Base-by-base conservation (phyloP, 768 basidiomycete genomes). In the Phlegmacium glaucopus region DNA sequence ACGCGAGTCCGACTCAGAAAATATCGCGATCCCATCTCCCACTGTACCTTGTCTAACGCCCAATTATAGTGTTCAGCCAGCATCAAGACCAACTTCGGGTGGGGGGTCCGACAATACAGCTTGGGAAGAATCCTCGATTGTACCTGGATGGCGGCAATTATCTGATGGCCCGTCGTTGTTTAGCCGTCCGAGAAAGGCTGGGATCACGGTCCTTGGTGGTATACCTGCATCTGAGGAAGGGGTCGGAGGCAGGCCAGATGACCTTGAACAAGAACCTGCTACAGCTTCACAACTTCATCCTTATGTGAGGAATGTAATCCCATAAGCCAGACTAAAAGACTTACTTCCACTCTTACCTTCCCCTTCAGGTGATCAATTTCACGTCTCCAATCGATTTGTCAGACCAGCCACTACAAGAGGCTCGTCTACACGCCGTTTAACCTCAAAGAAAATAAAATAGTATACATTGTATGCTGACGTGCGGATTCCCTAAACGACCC, bases 311-410 rank as follows among this genome's bases (percentile, higher is more conserved):
- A 6, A 42, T 42, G 2, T 26, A n/a, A 26, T 15, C 13, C n/a
- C n/a, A n/a, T 12, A 18, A 15, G 6, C 18, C n/a, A 16, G 13
- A 12, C 28, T 5, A 40, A 25, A 40, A 6, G 15, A 26, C 5
- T 26, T 32, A 40, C 11, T 34, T 35, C 38, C n/a, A n/a, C 49
- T 17, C 41, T 37, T 50, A 30, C 27, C 15, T 26, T 25, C 18
- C 28, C 3, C 13, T 39, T 39, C 47, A 75, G 74, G 66, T 72
- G 17, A 55, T 72, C 35, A 65, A 68, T 52, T 75, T 71, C 52
- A 73, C 68, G 35, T 73, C 72, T 18, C 72, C 72, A 12, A 71
- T 75, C 50, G 74, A 71, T 57, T 44, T 71, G 30, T 43, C 61
- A 30, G 67, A 67, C 22, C 22, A 22, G 22, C 22, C 22, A 22